Conservation (phyloP, 2,329 filamentous ascomycete genomes). For the Tricladium varicosporioides region DNA sequence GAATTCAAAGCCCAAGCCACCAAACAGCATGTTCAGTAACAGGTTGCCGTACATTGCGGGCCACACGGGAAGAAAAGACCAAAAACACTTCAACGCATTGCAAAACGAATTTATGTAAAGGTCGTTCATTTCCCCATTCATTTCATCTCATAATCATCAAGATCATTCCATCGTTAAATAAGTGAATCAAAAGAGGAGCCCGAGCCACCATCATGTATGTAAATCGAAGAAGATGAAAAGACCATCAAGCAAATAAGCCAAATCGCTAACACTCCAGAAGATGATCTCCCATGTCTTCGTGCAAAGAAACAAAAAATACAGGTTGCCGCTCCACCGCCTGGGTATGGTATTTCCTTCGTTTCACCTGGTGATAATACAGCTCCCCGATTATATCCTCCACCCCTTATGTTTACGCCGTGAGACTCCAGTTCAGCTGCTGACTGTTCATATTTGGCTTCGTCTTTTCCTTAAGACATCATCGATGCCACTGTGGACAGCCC, state of each 20-base stretch:
- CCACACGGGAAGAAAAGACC: too few species aligned
- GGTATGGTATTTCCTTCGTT: not conserved
- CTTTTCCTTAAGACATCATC: constrained; percentile 31
- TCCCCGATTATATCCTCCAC: not conserved
- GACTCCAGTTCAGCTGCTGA: not conserved
- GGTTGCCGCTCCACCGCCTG: not conserved
- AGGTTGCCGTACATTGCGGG: too few species aligned
- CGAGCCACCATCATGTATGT: not conserved
- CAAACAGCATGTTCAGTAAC: too few species aligned
- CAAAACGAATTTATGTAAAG: too few species aligned
- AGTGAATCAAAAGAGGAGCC: not conserved
- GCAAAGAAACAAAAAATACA: not conserved
- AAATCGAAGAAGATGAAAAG: not conserved
- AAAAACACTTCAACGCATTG: too few species aligned
- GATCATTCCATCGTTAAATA: not conserved
- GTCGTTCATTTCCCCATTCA: not conserved
- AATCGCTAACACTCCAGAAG: not conserved
- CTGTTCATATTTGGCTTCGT: not conserved
- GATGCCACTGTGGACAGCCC: constrained; percentile 34
- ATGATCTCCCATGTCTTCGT: not conserved
- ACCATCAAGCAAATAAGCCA: not conserved
- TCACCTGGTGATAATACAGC: not conserved
- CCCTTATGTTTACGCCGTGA: not conserved
- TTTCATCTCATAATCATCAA: not conserved
- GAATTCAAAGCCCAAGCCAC: too few species aligned